Percentiles rank a stretch among this genome's conserved stretches.
Conservation (phyloP, 78 protist species). For the Neovahlkampfia damariscottae region DNA sequence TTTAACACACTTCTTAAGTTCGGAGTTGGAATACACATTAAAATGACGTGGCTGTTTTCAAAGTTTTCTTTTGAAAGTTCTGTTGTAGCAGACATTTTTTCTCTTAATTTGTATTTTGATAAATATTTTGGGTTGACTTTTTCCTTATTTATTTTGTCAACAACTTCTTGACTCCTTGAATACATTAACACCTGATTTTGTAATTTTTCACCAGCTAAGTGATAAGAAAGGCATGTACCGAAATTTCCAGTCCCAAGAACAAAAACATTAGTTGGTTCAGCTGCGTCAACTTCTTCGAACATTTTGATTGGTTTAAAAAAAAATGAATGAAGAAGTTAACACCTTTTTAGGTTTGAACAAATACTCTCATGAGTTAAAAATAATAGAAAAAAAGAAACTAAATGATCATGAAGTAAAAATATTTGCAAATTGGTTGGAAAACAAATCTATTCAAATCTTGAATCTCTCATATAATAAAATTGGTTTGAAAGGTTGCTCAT, state of each 20-base stretch:
- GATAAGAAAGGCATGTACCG: neutral
- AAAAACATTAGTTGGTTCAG: neutral
- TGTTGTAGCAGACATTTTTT: neutral
- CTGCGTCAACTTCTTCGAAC: neutral
- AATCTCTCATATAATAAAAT: too few species aligned
- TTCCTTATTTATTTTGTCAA: neutral
- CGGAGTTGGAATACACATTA: neutral
- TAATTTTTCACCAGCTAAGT: neutral
- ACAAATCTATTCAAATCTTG: too few species aligned
- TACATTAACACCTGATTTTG: neutral
- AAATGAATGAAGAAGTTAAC: too few species aligned
- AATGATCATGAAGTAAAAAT: too few species aligned
- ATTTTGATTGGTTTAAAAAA: neutral
- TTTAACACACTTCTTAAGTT: neutral
- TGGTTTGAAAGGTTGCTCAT: too few species aligned
- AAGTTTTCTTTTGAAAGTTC: neutral
- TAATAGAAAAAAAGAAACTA: too few species aligned
- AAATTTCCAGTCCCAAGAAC: neutral
- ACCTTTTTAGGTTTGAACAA: too few species aligned
- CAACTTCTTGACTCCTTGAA: neutral
- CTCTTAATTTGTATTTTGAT: neutral
- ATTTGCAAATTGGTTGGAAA: too few species aligned
- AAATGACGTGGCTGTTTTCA: neutral
- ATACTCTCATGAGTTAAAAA: too few species aligned
- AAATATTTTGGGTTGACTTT: neutral